A percentile compares a stretch with the other conserved stretches of the same genome.
phyloP scores from a whole-genome alignment of 2,329 filamentous ascomycete species.

The Phyllosticta capitalensis region DNA sequence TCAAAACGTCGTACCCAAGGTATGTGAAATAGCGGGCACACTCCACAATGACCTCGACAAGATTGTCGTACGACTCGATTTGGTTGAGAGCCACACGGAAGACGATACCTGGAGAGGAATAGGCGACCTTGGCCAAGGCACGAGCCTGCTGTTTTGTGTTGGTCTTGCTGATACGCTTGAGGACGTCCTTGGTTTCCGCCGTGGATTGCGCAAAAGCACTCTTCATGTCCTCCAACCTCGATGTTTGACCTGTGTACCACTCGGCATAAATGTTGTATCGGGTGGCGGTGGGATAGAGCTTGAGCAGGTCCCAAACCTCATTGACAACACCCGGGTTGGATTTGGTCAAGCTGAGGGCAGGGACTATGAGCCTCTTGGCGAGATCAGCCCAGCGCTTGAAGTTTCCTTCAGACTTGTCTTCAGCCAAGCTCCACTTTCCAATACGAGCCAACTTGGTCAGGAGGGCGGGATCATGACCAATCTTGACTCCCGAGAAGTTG shows the following conservation, averaged over 20 bases:
- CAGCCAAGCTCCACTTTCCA: conserved; percentile 61
- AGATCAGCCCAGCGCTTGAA: conserved; percentile 73
- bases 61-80: conserved; percentile 87
- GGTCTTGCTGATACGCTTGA: conserved; percentile 82
- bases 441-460: conserved; percentile 79
- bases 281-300: conserved; percentile 62
- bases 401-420: conserved; percentile 64
- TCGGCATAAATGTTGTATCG: conserved; percentile 88
- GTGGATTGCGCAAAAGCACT: conserved; percentile 67
- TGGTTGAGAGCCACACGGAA: conserved; percentile 83
- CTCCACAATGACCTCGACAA: conserved; percentile 90
- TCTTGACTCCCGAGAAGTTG: conserved; percentile 77
- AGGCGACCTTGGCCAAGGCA: conserved; percentile 82
- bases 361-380: conserved; percentile 73
- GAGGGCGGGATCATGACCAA: conserved; percentile 72
- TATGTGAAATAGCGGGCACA: conserved; percentile 91
- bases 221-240: conserved; percentile 66
- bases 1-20: conserved; percentile 83
- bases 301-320: conserved; percentile 76
- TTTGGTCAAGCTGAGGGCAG: conserved; percentile 76
- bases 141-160: conserved; percentile 82
- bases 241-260: conserved; percentile 76
- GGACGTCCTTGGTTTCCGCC: conserved; percentile 70
- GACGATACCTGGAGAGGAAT: conserved; percentile 81
- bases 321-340: conserved; percentile 77